Evolutionary conservation across 2,329 filamentous ascomycete genomes (phyloP), one percentile per base, ranked within the genome.

Genomic region (Epichloe bromicola): DNA sequence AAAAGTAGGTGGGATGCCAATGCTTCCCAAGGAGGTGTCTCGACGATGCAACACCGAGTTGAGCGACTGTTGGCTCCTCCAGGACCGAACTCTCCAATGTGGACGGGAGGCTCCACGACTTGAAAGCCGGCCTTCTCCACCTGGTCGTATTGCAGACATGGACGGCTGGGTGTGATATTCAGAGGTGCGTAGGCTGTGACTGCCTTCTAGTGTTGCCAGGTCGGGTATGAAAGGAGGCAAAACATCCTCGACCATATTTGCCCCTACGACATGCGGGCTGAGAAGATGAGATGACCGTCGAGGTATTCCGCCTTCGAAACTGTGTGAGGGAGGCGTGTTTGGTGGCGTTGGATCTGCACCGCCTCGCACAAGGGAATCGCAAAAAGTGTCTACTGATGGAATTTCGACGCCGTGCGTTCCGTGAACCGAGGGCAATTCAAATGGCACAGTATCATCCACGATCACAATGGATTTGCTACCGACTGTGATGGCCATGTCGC

Each of bases 391-490:
- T 1, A 74, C 65, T 2, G 78, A 78, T 11, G 67, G 65, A 50
- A 70, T 73, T 23, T 67, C 62, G 3, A 64, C 66, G 2, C 66
- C 63, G 7, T 76, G 60, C 19, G 73, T 70, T 36, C 70, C 70
- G 8, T 73, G 76, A 8, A 81, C 78, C 10, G 69, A 57, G 1
- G 73, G 67, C n/a, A 74, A 64, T 8, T 78, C 68, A 5, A 70
- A 68, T 0, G 73, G 68, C 15, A 75, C 58, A 0, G 82, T 84
- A 34, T 80, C 80, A 53, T 94, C 87, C 37, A 95, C 81, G 60
- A 95, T 94, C 51, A 95, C 76, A 57, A 95, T 94, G 0, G 88
- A 95, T 61, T 90, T 85, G 71, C 88, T 95, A n/a, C 88, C 86
- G 11, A 75, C 74, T 0, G 88, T 93, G 43, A 91, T 78, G 5